Base-by-base conservation (phyloP, 257 asterid species). In the Przewalskia tangutica region DNA sequence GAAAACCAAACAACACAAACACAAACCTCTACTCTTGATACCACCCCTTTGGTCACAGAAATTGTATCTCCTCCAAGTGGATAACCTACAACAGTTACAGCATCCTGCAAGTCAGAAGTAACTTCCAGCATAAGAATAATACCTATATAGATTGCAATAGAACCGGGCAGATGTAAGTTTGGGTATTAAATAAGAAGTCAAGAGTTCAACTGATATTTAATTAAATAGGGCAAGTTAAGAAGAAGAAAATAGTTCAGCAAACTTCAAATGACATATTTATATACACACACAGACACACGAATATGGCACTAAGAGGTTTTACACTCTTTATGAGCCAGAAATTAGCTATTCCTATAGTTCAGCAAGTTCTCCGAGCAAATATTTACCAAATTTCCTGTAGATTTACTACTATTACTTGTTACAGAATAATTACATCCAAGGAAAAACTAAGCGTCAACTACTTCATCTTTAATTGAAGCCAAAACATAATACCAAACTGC, bases 31-130 rank as follows among this genome's bases (percentile, higher is more conserved):
- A 95, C 94, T 88, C 99, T 89, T 68, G 99, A 95, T 75, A 95
- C 99, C 23, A 95, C 99, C 83, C 99, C 99, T 88, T 95, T 95
- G 14, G 97, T 94, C 80, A 95, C 99, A 55, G 98, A 95, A 86
- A 95, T 95, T 75, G 99, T 95, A 89, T 95, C 98, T 73, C 99
- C 99, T 85, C 99, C 99, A 82, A 95, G 98, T 0, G 99, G 99
- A 89, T 95, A 95, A 42, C 99, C 99, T 53, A 95, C 98, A 83
- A 95, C 97, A 81, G 99, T 95, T 77, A 95, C 99, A 2, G 97
- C 81, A 85, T 95, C 98, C 98, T 94, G 94, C 89, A 82, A 83
- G 62, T 50, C 80, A 50, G 44, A 75, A 75, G 42, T 50, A 75
- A 4, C 46, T 23, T 50, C 62, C 80, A 71, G 44, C 62, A 23